These are phyloP conservation scores for Sporothrix phasma DNA, from an alignment of 2,329 filamentous ascomycete species.

Conservation along the genomic window DNA sequence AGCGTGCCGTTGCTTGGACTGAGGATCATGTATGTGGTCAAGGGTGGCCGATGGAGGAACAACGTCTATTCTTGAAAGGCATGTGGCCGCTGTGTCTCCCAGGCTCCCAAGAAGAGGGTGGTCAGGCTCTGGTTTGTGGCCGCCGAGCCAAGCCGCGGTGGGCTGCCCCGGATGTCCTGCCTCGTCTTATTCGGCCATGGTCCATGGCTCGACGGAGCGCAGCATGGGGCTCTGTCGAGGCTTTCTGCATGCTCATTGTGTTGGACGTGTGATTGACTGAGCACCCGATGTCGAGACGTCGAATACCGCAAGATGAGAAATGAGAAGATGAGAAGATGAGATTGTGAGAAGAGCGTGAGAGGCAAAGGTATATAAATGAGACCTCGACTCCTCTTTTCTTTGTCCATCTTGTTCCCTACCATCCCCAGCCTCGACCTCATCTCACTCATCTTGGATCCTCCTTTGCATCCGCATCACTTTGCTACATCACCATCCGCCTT, in stretches of 20 bases:
- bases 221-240: not conserved
- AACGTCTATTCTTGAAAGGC: not conserved
- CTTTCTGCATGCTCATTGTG: too few relatives aligned
- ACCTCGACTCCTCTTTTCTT: not conserved
- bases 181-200: not conserved
- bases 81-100: not conserved
- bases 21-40: not conserved
- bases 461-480: not conserved
- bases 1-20: too few relatives aligned
- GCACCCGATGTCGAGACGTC: too few relatives aligned
- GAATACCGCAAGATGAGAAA: too few relatives aligned
- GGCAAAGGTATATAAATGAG: not conserved
- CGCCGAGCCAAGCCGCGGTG: not conserved
- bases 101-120: not conserved
- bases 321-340: too few relatives aligned
- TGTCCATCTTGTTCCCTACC: not conserved
- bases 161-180: not conserved
- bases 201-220: not conserved
- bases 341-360: not conserved
- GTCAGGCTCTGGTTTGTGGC: not conserved
- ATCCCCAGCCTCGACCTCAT: not conserved
- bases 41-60: not conserved
- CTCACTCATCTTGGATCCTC: not conserved
- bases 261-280: too few relatives aligned
- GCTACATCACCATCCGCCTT: not conserved